A percentile compares a stretch with the other conserved stretches of the same genome.
Conservation (phyloP, 2,329 filamentous ascomycete species). For the Verticillium albo-atrum region DNA sequence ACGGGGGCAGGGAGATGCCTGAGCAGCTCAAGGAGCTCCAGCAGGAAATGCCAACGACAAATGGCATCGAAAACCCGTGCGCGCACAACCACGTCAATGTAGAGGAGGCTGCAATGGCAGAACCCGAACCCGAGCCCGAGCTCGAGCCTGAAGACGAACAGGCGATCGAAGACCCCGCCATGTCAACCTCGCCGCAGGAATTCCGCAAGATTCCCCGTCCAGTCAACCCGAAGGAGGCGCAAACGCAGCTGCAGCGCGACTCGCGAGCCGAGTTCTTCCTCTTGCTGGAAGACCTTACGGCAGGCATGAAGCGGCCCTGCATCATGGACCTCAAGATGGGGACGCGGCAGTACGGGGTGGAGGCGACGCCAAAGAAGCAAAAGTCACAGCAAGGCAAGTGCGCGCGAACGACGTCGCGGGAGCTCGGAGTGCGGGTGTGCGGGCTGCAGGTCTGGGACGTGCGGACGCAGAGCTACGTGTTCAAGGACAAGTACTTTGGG, state of each 20-base stretch:
- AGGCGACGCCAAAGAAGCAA: conserved; percentile 87
- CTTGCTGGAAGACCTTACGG: conserved; percentile 88
- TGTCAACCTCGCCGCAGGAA: conserved; percentile 30
- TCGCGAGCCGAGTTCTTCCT: conserved; percentile 86
- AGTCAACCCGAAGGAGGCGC: conserved; percentile 73
- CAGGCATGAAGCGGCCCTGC: conserved; percentile 93
- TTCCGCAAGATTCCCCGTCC: conserved; percentile 51
- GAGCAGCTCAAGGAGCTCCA: background rate
- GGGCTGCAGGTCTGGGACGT: conserved; percentile 96
- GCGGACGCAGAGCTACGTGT: conserved; percentile 78
- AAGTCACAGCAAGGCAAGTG: conserved; percentile 92
- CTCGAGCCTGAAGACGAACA: background rate
- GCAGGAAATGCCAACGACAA: background rate
- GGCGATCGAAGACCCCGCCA: conserved; percentile 6
- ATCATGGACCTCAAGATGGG: conserved; percentile 99
- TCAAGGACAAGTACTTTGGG: conserved; percentile 97
- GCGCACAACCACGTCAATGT: background rate
- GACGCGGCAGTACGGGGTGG: conserved; percentile 91
- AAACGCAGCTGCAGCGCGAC: conserved; percentile 50
- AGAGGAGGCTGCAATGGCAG: conserved; percentile 1
- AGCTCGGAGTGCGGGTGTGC: conserved; percentile 89
- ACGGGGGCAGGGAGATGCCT: conserved; percentile 32
- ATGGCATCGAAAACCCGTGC: background rate
- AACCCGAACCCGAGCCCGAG: background rate
- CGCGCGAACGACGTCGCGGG: conserved; percentile 82